Evolutionary conservation across 2,329 filamentous ascomycete species (phyloP), one percentile per base, ranked within the genome.

Genomic region (Cercospora sp.): DNA sequence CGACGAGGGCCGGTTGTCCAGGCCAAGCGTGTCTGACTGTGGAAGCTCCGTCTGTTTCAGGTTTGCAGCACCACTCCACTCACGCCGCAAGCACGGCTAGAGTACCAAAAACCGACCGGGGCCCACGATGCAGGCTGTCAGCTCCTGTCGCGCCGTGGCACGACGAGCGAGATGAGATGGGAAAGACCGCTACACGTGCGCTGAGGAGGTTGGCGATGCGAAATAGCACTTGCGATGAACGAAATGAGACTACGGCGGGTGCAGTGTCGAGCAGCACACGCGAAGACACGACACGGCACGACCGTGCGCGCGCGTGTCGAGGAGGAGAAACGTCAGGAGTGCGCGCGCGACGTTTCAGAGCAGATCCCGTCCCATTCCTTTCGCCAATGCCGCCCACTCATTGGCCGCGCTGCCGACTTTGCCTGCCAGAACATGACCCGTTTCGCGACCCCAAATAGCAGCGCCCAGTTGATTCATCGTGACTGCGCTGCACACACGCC

Each of bases 11-110:
- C 18, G 36, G 33, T 7, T 18, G 59, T 26, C 30, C 31, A 31
- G 53, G 30, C 28, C 62, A 48, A 51, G 48, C 48, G 30, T 58
- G 62, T 64, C 62, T 64, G 31, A 51, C 31, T n/a, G 62, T 57
- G 42, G 13, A 36, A 48, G 48, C 28, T 20, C 31, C 61, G 51
- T 51, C 36, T 64, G 62, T 64, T 64, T 64, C 62, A 64, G 62
- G 45, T 23, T 20, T 23, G 45, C 45, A 51, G 45, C 45, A 26
- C 20, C 45, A 51, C 45, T 51, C 45, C 45, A 51, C 45, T 51
- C 45, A 23, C 45, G 45, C 45, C 45, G 45, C 45, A 4, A 20
- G 45, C 45, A 26, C 45, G 18, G 45, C 45, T 23, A 13, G 45
- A 23, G 45, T 26, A 23, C 45, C 45, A 48, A 13, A 42, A 42